phyloP scores from a whole-genome alignment of 1,284 basidiomycete species.

The Coniophora puteana region DNA sequence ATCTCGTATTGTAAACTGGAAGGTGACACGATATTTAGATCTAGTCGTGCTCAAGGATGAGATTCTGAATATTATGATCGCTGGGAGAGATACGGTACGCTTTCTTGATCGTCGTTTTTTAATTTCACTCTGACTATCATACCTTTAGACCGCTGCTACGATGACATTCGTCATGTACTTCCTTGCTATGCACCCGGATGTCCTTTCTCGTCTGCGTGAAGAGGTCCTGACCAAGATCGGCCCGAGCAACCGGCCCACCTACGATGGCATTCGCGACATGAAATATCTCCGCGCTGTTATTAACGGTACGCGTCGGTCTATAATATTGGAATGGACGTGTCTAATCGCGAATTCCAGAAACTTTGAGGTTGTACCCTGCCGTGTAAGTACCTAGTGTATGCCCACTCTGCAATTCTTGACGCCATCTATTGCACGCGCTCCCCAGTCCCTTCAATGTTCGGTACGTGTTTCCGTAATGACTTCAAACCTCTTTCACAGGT shows the following conservation, averaged over 20 bases:
- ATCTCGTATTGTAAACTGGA: neutral
- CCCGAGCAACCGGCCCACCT: slow-evolving; percentile 34
- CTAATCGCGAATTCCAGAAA: slow-evolving; percentile 33
- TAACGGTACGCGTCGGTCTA: slow-evolving; percentile 32
- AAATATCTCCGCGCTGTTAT: slow-evolving; percentile 48
- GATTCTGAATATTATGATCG: slow-evolving; percentile 41
- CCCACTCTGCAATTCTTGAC: neutral
- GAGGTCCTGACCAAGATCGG: slow-evolving; percentile 46
- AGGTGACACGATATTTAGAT: slow-evolving; percentile 16
- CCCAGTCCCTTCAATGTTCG: slow-evolving; percentile 24
- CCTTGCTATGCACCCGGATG: slow-evolving; percentile 43
- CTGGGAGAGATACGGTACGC: slow-evolving; percentile 44
- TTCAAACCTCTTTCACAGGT: neutral
- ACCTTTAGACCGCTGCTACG: slow-evolving; percentile 37
- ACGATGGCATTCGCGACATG: slow-evolving; percentile 44
- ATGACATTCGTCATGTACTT: slow-evolving; percentile 50
- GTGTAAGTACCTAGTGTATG: slow-evolving; percentile 36
- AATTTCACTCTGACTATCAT: neutral
- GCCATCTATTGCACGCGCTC: neutral
- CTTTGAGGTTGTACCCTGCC: slow-evolving; percentile 53
- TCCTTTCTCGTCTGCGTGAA: slow-evolving; percentile 39
- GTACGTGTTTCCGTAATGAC: slow-evolving; percentile 8
- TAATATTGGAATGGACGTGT: neutral
- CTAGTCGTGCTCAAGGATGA: slow-evolving; percentile 39
- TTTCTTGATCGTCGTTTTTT: neutral